A percentile compares a stretch with the other conserved stretches of the same genome.
Evolutionary conservation across 2,329 filamentous ascomycete species (phyloP).

Genomic region (Pleoardoris graminearum): DNA sequence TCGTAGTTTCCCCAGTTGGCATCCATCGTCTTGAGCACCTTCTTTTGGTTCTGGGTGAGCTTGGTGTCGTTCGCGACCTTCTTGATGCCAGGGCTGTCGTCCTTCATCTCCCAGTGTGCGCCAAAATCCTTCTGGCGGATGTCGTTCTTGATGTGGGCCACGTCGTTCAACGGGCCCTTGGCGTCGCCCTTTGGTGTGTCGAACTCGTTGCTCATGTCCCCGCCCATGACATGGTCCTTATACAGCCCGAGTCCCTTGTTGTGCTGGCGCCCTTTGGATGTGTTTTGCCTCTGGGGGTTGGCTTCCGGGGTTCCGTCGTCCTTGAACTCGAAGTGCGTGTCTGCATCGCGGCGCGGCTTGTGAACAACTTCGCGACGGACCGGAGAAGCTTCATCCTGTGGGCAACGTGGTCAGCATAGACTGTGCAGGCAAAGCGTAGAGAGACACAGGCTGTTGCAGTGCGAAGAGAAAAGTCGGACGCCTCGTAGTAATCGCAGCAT

Average conservation of each 20-base stretch:
- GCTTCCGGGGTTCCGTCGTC: constrained; percentile 70
- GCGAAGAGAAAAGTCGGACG: no score
- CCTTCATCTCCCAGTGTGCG: constrained; percentile 74
- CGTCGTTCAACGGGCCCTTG: constrained; percentile 61
- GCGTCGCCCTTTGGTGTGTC: constrained; percentile 45
- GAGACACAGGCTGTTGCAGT: constrained; percentile 5
- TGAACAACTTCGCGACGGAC: constrained; percentile 61
- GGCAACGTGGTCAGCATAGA: constrained; percentile 22
- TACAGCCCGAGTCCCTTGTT: constrained; percentile 75
- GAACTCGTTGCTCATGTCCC: constrained; percentile 50
- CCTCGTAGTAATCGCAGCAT: no score
- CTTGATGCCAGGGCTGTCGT: constrained; percentile 60
- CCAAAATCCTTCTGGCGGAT: constrained; percentile 77
- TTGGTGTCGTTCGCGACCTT: constrained; percentile 45
- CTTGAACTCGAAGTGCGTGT: constrained; percentile 80
- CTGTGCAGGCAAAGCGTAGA: background rate
- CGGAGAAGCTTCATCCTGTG: constrained; percentile 61
- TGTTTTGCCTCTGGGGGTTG: constrained; percentile 44
- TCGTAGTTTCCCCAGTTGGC: constrained; percentile 40
- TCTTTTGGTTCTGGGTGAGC: constrained; percentile 63
- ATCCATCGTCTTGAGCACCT: constrained; percentile 62
- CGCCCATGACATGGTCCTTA: constrained; percentile 71
- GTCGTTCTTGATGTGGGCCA: constrained; percentile 73
- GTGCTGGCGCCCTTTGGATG: constrained; percentile 54
- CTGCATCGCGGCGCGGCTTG: constrained; percentile 76